Evolutionary conservation across 257 asterid genomes (phyloP).

Genomic region (Cinchona pubescens): DNA sequence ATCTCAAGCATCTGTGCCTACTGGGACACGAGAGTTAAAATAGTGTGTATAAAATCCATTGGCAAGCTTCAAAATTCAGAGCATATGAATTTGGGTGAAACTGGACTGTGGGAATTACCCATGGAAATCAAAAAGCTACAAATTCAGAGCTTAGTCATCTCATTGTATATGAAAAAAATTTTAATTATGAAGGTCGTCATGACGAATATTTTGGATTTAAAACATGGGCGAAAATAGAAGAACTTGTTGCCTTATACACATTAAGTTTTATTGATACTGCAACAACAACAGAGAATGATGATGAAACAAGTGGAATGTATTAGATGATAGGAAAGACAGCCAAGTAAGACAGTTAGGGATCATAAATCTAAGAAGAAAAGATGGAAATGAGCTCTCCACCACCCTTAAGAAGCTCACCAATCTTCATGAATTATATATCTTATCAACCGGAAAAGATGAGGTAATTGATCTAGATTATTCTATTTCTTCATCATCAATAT

Average conservation of each 20-base stretch:
- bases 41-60: slow-evolving; percentile 20
- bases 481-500: background rate
- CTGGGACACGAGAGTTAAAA: slow-evolving; percentile 8
- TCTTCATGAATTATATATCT: slow-evolving; percentile 13
- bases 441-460: background rate
- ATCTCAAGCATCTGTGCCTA: slow-evolving; percentile 18
- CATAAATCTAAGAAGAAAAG: slow-evolving; percentile 21
- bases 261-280: slow-evolving; percentile 1
- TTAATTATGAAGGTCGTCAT: background rate
- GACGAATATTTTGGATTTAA: background rate
- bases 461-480: slow-evolving; percentile 20
- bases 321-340: slow-evolving; percentile 23
- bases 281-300: background rate
- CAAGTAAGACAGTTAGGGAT: slow-evolving; percentile 17
- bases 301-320: background rate
- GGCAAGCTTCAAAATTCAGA: slow-evolving; percentile 20
- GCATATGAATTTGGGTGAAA: slow-evolving; percentile 11
- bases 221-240: slow-evolving; percentile 17
- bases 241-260: slow-evolving; percentile 7
- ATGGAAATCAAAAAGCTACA: slow-evolving; percentile 19
- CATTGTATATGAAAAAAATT: background rate
- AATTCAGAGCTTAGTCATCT: slow-evolving; percentile 14
- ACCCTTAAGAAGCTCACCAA: slow-evolving; percentile 23
- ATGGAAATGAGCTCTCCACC: slow-evolving; percentile 22
- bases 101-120: slow-evolving; percentile 13